Base-by-base conservation (phyloP, 75 land plant genomes). In the Adiantum capillusveneris region DNA sequence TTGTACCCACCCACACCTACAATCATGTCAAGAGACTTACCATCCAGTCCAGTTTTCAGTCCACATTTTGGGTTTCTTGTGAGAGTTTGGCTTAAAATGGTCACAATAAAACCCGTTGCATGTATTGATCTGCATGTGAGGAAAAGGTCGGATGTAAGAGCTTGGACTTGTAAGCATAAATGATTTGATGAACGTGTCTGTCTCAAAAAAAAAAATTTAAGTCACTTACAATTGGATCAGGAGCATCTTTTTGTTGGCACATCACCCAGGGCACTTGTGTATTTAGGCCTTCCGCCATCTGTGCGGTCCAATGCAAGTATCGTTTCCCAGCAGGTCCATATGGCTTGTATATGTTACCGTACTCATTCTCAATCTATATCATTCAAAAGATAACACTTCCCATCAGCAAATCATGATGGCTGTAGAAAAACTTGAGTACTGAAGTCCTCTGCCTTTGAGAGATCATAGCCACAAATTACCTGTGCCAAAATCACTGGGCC, bases 211-310 rank as follows among this genome's bases (percentile, higher is more conserved):
- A n/a, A n/a, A n/a, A n/a, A n/a, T n/a, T n/a, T n/a, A n/a, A 41
- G 48, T 31, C 18, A 64, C 81, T 51, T 44, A 91, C 93, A 67
- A 93, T 67, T 36, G 83, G 86, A 53, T 76, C 76, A 44, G 90
- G 96, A 21, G 98, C 98, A 70, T 86, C 91, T 52, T 90, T 73
- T 62, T 94, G 83, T 66, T 86, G 85, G 79, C 90, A 94, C 98
- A 94, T 89, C 44, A 88, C 69, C 96, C 96, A 94, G 6, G 96
- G 98, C 11, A 94, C 91, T 58, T 83, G 76, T 0, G 80, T 81
- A 27, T 75, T 58, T 53, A 79, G 45, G 27, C 79, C 76, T 28
- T 73, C 73, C 29, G 91, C 98, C 98, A 94, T 89, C 55, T 77
- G 53, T 62, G 96, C 87, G 25, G 81, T 82, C 98, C 96, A 94